phyloP scores from a whole-genome alignment of 352 stramenopile species.

The Stramenopiles sp. region DNA sequence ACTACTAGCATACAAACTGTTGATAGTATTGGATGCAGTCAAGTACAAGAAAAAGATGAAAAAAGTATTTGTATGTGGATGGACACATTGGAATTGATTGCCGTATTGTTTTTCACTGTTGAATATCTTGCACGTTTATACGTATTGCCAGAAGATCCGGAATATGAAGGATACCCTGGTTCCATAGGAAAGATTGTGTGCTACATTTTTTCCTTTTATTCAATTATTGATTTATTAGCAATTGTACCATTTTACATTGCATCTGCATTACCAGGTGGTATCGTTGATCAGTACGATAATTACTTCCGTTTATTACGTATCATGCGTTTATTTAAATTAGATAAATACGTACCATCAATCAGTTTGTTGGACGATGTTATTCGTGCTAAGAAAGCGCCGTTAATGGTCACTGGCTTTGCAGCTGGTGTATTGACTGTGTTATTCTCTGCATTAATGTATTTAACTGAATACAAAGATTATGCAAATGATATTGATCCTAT shows the following conservation, averaged over 20 bases:
- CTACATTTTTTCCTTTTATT: constrained; percentile 41
- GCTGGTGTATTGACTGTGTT: constrained; percentile 35
- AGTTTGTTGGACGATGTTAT: constrained; percentile 43
- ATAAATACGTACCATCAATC: constrained; percentile 46
- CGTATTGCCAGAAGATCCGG: constrained; percentile 12
- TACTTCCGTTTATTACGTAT: constrained; percentile 35
- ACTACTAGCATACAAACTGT: not conserved
- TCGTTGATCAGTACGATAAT: constrained; percentile 17
- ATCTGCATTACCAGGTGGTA: constrained; percentile 22
- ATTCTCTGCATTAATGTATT: constrained; percentile 36
- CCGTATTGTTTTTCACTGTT: not conserved
- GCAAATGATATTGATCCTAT: not conserved
- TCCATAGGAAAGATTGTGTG: not conserved
- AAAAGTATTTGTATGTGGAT: not conserved
- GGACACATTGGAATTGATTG: not conserved
- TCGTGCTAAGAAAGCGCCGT: constrained; percentile 29
- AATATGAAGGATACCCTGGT: not conserved
- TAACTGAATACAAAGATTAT: constrained; percentile 33
- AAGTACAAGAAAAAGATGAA: not conserved
- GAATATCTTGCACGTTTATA: not conserved
- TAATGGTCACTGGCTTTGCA: constrained; percentile 30
- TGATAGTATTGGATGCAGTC: not conserved
- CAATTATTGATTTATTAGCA: constrained; percentile 37
- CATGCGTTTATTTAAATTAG: constrained; percentile 37
- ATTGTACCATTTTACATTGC: constrained; percentile 39